Percentiles rank a stretch among this genome's conserved stretches.
phyloP scores from a whole-genome alignment of 2,329 filamentous ascomycete species.

The Corynespora cassiicola region DNA sequence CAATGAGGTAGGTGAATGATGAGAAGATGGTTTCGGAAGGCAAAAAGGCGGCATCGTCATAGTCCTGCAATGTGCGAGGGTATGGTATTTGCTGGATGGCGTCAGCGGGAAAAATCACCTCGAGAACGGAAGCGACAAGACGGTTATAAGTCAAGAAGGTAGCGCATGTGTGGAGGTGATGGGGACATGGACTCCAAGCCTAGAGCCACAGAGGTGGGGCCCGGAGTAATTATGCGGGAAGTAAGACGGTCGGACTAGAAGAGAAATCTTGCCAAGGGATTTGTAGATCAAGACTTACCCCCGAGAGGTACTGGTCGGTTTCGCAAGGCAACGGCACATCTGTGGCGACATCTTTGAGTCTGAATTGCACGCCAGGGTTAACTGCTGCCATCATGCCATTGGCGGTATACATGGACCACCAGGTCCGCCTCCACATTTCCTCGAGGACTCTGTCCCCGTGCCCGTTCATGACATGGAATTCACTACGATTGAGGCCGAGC shows the following conservation, averaged over 20 bases:
- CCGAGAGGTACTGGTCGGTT: constrained; percentile 70
- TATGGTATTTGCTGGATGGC: constrained; percentile 40
- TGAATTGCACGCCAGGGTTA: constrained; percentile 73
- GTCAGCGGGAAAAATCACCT: constrained; percentile 10
- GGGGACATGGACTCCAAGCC: not conserved
- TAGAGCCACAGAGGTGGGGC: not conserved
- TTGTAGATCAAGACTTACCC: constrained; percentile 32
- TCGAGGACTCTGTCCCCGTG: constrained; percentile 72
- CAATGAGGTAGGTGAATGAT: constrained; percentile 84
- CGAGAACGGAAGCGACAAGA: not conserved
- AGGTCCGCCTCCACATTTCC: constrained; percentile 86
- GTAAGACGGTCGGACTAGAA: constrained; percentile 7
- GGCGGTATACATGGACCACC: constrained; percentile 86
- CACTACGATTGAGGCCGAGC: constrained; percentile 74
- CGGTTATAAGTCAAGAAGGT: no score
- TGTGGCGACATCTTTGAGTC: constrained; percentile 69
- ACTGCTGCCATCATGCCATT: constrained; percentile 86
- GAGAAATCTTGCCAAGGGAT: constrained; percentile 22
- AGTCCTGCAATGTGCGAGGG: constrained; percentile 68
- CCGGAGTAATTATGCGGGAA: not conserved
- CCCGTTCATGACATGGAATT: constrained; percentile 70
- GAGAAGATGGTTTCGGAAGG: constrained; percentile 76
- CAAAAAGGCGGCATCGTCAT: constrained; percentile 77
- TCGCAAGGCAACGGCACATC: constrained; percentile 82
- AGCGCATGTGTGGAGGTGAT: constrained; percentile 1